Percentiles rank a stretch among this genome's conserved stretches.
phyloP scores from a whole-genome alignment of 306 rosid species.

The Inga oerstediana region DNA sequence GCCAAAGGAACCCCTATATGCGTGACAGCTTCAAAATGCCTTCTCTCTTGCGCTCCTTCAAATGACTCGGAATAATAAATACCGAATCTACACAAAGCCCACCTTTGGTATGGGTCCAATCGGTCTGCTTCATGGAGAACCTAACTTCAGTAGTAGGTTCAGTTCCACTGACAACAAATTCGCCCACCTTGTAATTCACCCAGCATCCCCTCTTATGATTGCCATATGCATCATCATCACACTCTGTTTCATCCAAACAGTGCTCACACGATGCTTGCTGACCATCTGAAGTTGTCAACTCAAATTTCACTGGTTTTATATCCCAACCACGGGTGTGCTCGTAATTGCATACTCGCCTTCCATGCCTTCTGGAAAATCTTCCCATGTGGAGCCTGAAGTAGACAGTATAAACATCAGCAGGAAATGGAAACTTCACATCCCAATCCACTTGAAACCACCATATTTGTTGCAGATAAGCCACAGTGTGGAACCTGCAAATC shows the following conservation, averaged over 20 bases:
- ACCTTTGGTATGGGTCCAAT: conserved; percentile 95
- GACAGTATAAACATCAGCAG: conserved; percentile 72
- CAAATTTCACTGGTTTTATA: conserved; percentile 70
- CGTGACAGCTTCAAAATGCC: conserved; percentile 51
- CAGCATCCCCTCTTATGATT: conserved; percentile 80
- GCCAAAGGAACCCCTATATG: conserved; percentile 30
- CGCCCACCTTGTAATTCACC: conserved; percentile 98
- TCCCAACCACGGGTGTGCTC: conserved; percentile 92
- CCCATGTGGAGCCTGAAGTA: conserved; percentile 83
- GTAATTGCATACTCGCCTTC: conserved; percentile 69
- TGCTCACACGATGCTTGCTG: conserved; percentile 64
- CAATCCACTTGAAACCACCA: conserved; percentile 96
- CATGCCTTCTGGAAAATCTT: conserved; percentile 65
- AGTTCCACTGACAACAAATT: conserved; percentile 61
- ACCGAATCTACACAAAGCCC: conserved; percentile 96
- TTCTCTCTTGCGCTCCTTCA: conserved; percentile 56
- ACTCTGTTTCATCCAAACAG: conserved; percentile 68
- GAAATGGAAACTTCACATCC: conserved; percentile 70
- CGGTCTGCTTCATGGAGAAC: conserved; percentile 97
- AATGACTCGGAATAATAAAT: conserved; percentile 71
- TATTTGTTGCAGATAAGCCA: conserved; percentile 80
- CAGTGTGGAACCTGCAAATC: conserved; percentile 70
- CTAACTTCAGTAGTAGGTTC: conserved; percentile 69
- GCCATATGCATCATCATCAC: conserved; percentile 57
- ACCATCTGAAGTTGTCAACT: conserved; percentile 71